Base-by-base conservation (phyloP, 2,329 filamentous ascomycete species). In the Pyrenophora tritici-repentis region DNA sequence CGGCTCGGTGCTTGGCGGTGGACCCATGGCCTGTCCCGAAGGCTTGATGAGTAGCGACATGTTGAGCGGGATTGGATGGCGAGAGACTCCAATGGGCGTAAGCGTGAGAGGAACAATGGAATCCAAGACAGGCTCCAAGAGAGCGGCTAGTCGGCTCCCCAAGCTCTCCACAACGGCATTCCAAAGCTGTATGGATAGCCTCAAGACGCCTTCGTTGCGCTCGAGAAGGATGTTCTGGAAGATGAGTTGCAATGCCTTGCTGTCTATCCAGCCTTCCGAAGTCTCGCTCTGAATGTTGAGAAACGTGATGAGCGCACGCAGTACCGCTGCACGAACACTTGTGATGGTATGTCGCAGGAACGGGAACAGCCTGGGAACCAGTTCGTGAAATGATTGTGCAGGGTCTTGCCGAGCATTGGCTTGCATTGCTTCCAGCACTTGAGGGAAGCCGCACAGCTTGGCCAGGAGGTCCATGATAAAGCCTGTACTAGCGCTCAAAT, bases 391-490 rank as follows among this genome's bases (percentile, higher is more conserved):
- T 1, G 93, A 96, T 47, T 93, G 88, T 62, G 92, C 88, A 10
- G 90, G 83, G 66, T 97, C 89, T 64, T 88, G 82, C 36, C 57
- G 61, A 6, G 93, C 93, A 48, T 95, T 96, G 24, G 80, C 78
- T 75, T 96, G 96, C 94, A 99, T 99, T 12, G 93, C 89, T 54
- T 93, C 86, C 26, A 99, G 78, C 6, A 97, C 93, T 75, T 96
- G 85, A 0, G 90, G 90, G 77, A 97, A 99, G 57, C 91, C 89
- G 77, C 94, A 99, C 2, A 99, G 84, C 53, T 94, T 97, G 12
- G 95, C 94, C 14, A 99, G 81, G 34, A 99, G 83, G 72, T 99
- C 95, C 95, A 99, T 99, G 47, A 99, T 96, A 49, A 91, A 95
- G 40, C 94, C 94, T 8, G 95, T 99, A 72, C 94, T 97, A 3